These are phyloP conservation scores for Inga oerstediana DNA, from an alignment of 306 rosid genomes.

Conservation along the genomic window DNA sequence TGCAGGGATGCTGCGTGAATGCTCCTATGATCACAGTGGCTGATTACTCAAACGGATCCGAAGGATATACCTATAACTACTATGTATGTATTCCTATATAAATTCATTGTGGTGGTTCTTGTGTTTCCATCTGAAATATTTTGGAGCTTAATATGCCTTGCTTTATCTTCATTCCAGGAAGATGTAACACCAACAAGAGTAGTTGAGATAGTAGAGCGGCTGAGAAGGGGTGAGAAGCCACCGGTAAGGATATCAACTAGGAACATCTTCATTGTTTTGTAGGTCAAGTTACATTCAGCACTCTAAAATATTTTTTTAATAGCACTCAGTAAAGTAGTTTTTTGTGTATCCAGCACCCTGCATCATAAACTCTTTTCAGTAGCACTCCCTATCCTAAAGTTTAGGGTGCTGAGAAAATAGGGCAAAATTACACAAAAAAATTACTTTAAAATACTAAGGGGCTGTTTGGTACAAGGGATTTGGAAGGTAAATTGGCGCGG, in stretches of 20 bases:
- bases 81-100: conserved; percentile 55
- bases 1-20: conserved; percentile 96
- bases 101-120: not conserved
- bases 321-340: too few relatives aligned
- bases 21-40: conserved; percentile 99
- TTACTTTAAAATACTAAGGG: too few relatives aligned
- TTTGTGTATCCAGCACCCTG: too few relatives aligned
- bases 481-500: too few relatives aligned
- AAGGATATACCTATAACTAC: conserved; percentile 90
- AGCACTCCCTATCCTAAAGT: too few relatives aligned
- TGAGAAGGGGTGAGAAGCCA: conserved; percentile 88
- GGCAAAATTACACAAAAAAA: too few relatives aligned
- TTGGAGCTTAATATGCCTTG: conserved; percentile 13
- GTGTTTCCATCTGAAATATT: not conserved
- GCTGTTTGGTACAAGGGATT: too few relatives aligned
- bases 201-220: conserved; percentile 79
- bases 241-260: conserved; percentile 62
- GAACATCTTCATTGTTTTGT: not conserved
- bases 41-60: conserved; percentile 93
- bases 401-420: too few relatives aligned
- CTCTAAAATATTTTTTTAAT: too few relatives aligned
- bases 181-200: conserved; percentile 86
- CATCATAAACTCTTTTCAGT: too few relatives aligned
- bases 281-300: too few relatives aligned
- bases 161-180: conserved; percentile 66